Conservation (phyloP, 2,329 filamentous ascomycete species). For the Aspergillus carbonarius region DNA sequence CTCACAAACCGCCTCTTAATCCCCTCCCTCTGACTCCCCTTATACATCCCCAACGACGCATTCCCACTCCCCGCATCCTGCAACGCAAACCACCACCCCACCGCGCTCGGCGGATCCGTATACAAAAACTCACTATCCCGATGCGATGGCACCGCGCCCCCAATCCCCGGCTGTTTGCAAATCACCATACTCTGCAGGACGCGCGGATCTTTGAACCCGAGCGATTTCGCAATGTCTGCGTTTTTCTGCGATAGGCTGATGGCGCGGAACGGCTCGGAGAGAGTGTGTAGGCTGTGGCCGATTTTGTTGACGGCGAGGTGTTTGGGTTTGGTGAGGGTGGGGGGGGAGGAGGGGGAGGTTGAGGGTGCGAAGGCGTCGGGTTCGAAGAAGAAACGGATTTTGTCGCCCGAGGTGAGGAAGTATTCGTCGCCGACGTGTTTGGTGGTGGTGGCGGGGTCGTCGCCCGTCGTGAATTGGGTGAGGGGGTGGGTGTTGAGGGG, state of each 20-base stretch:
- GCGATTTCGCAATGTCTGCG: conserved; percentile 63
- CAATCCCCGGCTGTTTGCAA: conserved; percentile 96
- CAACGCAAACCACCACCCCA: conserved; percentile 96
- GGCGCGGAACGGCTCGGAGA: conserved; percentile 65
- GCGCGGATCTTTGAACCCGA: conserved; percentile 74
- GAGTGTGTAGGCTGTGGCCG: conserved; percentile 71
- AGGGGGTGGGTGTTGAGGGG: conserved; percentile 81
- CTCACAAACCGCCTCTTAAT: conserved; percentile 75
- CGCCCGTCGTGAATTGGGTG: conserved; percentile 89
- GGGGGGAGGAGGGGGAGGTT: conserved; percentile 45
- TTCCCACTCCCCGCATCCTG: conserved; percentile 87
- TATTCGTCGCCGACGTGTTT: conserved; percentile 88
- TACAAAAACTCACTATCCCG: conserved; percentile 93
- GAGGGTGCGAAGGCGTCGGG: conserved; percentile 73
- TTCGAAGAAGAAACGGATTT: conserved; percentile 96
- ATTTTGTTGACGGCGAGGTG: conserved; percentile 86
- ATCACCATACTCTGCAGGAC: conserved; percentile 95
- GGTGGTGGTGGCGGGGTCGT: conserved; percentile 55
- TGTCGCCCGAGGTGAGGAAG: conserved; percentile 86
- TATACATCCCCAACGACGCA: conserved; percentile 83
- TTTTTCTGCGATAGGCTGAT: conserved; percentile 51
- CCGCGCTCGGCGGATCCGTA: conserved; percentile 80
- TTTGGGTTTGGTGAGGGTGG: conserved; percentile 73
- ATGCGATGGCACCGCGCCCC: conserved; percentile 84
- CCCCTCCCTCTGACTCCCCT: conserved; percentile 64